Conservation (phyloP, 1,284 basidiomycete species). For the Coniferiporia weirii region DNA sequence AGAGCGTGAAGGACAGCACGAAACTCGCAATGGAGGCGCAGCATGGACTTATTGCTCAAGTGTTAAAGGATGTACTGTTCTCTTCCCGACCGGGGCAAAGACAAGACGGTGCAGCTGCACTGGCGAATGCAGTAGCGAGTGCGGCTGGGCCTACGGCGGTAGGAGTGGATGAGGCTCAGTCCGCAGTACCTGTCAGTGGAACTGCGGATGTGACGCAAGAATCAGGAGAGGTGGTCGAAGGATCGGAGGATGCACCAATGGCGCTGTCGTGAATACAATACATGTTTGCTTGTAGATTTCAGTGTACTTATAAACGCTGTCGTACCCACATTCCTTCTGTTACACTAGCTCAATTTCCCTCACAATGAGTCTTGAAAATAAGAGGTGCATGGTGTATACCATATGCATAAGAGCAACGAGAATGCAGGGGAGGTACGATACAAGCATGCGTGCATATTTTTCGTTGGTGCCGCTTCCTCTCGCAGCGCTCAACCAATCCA, state of each 20-base stretch:
- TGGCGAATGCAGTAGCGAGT: neutral
- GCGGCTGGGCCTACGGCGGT: neutral
- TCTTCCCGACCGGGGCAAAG: slow-evolving; percentile 34
- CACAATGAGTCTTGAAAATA: neutral
- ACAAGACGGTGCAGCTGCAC: neutral
- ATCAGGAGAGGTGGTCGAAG: too few species aligned
- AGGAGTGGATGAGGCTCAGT: neutral
- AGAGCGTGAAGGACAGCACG: slow-evolving; percentile 81
- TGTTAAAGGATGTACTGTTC: slow-evolving; percentile 84
- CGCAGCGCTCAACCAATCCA: neutral
- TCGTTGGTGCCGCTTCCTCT: neutral
- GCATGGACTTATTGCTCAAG: slow-evolving; percentile 85
- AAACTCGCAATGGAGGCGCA: slow-evolving; percentile 86
- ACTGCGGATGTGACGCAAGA: neutral
- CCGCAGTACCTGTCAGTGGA: neutral
- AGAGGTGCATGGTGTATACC: slow-evolving; percentile 1
- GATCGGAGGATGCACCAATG: slow-evolving; percentile 1
- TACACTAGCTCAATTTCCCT: too few species aligned
- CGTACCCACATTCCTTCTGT: neutral
- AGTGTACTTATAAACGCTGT: neutral
- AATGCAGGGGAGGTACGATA: slow-evolving; percentile 2
- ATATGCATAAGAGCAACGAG: slow-evolving; percentile 5
- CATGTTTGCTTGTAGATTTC: neutral
- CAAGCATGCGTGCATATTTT: slow-evolving; percentile 10
- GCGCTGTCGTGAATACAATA: neutral